phyloP scores from a whole-genome alignment of 441 rosid genomes.

The Capsella rubella region DNA sequence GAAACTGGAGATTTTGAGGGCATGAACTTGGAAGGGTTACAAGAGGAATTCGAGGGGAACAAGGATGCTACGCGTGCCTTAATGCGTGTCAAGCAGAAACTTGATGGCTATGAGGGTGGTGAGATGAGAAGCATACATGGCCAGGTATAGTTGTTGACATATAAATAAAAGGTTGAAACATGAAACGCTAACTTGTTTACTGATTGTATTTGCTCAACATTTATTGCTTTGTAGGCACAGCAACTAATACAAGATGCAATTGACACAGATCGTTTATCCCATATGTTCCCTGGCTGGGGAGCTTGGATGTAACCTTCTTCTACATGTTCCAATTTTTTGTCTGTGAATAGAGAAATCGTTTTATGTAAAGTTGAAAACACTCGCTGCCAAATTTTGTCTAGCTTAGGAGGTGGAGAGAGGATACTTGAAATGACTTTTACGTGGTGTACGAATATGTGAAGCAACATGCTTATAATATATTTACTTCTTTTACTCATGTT shows the following conservation, averaged over 20 bases:
- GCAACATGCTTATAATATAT: neutral
- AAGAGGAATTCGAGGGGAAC: slow-evolving; percentile 87
- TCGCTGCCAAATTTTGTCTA: slow-evolving; percentile 25
- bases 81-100: slow-evolving; percentile 93
- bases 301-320: slow-evolving; percentile 70
- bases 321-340: neutral
- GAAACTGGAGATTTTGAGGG: slow-evolving; percentile 78
- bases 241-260: slow-evolving; percentile 97
- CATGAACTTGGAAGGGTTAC: slow-evolving; percentile 68
- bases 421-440: neutral
- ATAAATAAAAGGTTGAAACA: neutral
- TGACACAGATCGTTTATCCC: slow-evolving; percentile 85
- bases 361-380: neutral
- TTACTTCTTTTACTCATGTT: neutral
- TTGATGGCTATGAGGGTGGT: slow-evolving; percentile 98
- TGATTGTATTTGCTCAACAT: slow-evolving; percentile 17
- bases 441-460: neutral
- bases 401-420: neutral
- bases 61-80: slow-evolving; percentile 96
- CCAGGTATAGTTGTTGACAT: slow-evolving; percentile 62
- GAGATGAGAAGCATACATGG: slow-evolving; percentile 96
- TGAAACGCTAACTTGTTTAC: slow-evolving; percentile 14
- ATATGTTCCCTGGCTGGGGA: slow-evolving; percentile 98
- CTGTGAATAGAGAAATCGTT: slow-evolving; percentile 11
- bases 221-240: slow-evolving; percentile 61